Evolutionary conservation across 2,329 filamentous ascomycete species (phyloP).

Genomic region (Ophiostoma montium): DNA sequence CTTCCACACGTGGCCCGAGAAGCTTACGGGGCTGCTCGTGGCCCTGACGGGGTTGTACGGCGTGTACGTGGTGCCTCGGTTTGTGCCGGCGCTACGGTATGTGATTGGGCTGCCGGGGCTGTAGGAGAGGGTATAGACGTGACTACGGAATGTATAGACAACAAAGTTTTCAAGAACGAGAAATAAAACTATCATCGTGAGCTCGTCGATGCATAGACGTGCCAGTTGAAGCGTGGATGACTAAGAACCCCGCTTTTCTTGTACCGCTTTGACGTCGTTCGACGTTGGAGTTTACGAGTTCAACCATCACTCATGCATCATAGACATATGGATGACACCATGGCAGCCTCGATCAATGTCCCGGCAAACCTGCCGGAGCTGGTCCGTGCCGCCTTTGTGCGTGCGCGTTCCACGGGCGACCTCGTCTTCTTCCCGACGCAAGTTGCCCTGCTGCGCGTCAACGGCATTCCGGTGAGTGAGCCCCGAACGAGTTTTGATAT

Average conservation of each 20-base stretch:
- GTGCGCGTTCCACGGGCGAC: slow-evolving; percentile 33
- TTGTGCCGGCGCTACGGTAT: slow-evolving; percentile 30
- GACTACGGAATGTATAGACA: no score
- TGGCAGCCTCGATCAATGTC: slow-evolving; percentile 18
- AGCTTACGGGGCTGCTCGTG: slow-evolving; percentile 45
- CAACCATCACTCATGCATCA: background rate
- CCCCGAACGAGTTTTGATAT: no score
- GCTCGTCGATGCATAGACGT: no score
- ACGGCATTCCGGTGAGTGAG: slow-evolving; percentile 28
- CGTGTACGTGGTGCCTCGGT: slow-evolving; percentile 38
- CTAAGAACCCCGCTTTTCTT: no score
- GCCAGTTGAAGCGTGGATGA: no score
- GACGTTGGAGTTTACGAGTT: no score
- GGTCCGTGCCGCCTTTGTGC: slow-evolving; percentile 34
- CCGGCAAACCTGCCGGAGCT: slow-evolving; percentile 36
- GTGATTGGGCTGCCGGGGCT: slow-evolving; percentile 38
- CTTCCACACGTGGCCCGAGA: slow-evolving; percentile 98
- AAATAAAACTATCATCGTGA: no score
- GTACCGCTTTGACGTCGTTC: no score
- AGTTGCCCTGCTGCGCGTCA: slow-evolving; percentile 31
- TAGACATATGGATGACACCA: background rate
- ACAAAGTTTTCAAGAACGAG: no score
- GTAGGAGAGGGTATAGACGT: slow-evolving; percentile 18
- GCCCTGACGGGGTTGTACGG: slow-evolving; percentile 32
- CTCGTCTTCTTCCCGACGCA: slow-evolving; percentile 41